Evolutionary conservation across 2,329 filamentous ascomycete genomes (phyloP), one percentile per base, ranked within the genome.

Genomic region (Xylogone sp.): DNA sequence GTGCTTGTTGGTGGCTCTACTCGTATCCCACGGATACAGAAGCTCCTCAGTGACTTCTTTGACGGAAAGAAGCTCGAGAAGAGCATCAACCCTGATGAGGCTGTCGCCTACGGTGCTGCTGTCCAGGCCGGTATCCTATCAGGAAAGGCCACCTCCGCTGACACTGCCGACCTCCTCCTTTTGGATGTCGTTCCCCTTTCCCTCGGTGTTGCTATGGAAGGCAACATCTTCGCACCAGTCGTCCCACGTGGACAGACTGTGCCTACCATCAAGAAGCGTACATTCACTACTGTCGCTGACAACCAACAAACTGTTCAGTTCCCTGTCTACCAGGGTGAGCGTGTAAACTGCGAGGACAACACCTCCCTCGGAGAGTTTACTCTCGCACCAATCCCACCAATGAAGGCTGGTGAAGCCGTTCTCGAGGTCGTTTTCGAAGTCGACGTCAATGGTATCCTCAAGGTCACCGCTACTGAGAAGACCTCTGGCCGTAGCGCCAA

Each of bases 61-160:
- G 89, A 95, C 73, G 92, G 92, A 77, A 99, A 99, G 90, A 97
- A 99, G 88, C 90, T 97, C 63, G 93, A 97, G 85, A 97, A 97
- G 83, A 94, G 89, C 82, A 97, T 97, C 81, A 99, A 99, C 85
- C 94, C 94, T 67, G 94, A 99, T 71, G 94, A 99, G 83, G 94
- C 94, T 65, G 94, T 99, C 68, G 94, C 94, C 66, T 97, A 97
- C 77, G 94, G 94, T 86, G 94, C 94, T 61, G 94, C 94, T 65
- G 93, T 99, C 57, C 94, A 99, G 81, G 94, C 94, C 63, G 94
- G 92, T 85, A 97, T 99, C 72, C 87, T 99, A 61, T 97, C 93
- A 54, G 94, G 94, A 72, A 96, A 97, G 86, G 94, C 94, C 65
- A 94, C 90, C 61, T 96, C 91, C 46, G 90, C 90, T 64, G 94